Conservation (phyloP, 805 yeast species). For the Sporopachydermia lactativora region DNA sequence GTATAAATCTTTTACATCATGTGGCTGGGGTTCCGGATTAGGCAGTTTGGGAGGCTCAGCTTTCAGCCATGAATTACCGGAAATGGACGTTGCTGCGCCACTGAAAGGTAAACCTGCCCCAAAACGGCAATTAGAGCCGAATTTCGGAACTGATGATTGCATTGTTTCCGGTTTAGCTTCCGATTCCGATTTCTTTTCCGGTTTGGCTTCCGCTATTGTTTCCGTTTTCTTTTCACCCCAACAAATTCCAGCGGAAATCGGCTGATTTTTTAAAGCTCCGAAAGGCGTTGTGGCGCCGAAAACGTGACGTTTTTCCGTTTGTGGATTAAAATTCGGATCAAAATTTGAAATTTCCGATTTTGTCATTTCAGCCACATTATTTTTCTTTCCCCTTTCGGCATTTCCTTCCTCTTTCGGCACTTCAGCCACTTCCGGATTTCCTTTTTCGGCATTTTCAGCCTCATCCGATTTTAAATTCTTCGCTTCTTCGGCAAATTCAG, state of each 20-base stretch:
- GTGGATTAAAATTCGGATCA: not conserved
- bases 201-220: constrained; percentile 5
- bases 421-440: constrained; percentile 13
- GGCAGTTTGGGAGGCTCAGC: constrained; percentile 3
- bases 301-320: not conserved
- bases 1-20: constrained; percentile 8
- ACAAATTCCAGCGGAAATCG: too few species aligned
- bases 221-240: constrained; percentile 3
- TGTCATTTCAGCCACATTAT: not conserved
- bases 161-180: constrained; percentile 9
- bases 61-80: constrained; percentile 22
- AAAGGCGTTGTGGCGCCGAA: not conserved
- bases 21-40: constrained; percentile 2
- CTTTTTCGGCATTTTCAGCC: constrained; percentile 11
- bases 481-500: constrained; percentile 14
- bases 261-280: not conserved
- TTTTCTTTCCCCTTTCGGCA: constrained; percentile 3
- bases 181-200: constrained; percentile 12
- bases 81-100: constrained; percentile 14
- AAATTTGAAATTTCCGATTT: not conserved
- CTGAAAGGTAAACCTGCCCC: constrained; percentile 23
- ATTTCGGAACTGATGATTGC: constrained; percentile 17
- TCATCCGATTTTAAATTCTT: constrained; percentile 15
- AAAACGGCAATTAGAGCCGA: constrained; percentile 39
- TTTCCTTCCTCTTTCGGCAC: constrained; percentile 6